Percentiles rank a stretch among this genome's conserved stretches.
These are phyloP conservation scores for Malus hybrid DNA, from an alignment of 331 rosid species.

Conservation along the genomic window DNA sequence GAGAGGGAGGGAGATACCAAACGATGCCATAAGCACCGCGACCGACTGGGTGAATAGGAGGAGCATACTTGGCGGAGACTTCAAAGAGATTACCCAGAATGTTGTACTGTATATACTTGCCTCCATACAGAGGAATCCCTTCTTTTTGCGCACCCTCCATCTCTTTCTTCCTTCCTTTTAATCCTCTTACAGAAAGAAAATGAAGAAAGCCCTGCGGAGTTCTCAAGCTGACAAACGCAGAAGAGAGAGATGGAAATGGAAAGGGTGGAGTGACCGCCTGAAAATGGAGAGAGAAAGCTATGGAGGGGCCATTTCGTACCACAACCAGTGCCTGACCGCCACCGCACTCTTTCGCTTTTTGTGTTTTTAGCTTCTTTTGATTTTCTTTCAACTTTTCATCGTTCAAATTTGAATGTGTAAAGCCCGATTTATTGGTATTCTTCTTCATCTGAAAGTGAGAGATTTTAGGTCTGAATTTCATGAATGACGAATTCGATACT, in stretches of 20 bases:
- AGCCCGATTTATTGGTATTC: too few species aligned
- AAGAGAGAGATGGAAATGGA: not conserved
- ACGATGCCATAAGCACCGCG: slow-evolving; percentile 97
- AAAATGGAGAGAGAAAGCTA: not conserved
- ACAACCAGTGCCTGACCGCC: not conserved
- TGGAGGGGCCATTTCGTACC: not conserved
- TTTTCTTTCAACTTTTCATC: not conserved
- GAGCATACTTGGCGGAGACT: slow-evolving; percentile 58
- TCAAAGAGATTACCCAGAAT: slow-evolving; percentile 70
- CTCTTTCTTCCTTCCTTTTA: not conserved
- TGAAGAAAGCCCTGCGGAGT: not conserved
- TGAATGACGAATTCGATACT: too few species aligned
- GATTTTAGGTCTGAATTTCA: too few species aligned
- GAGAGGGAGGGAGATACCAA: slow-evolving; percentile 36
- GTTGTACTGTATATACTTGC: slow-evolving; percentile 58
- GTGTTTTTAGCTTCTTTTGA: not conserved
- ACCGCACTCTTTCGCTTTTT: not conserved
- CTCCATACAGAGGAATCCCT: slow-evolving; percentile 40
- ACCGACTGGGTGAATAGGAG: slow-evolving; percentile 85
- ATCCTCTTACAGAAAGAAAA: not conserved
- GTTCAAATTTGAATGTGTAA: not conserved
- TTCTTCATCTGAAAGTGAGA: too few species aligned
- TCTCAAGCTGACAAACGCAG: not conserved
- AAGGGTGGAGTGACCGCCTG: not conserved
- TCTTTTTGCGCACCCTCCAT: slow-evolving; percentile 35